A percentile compares a stretch with the other conserved stretches of the same genome.
Evolutionary conservation across 495 filamentous ascomycete genomes (phyloP).

Genomic region (Daldinia vernicosa): DNA sequence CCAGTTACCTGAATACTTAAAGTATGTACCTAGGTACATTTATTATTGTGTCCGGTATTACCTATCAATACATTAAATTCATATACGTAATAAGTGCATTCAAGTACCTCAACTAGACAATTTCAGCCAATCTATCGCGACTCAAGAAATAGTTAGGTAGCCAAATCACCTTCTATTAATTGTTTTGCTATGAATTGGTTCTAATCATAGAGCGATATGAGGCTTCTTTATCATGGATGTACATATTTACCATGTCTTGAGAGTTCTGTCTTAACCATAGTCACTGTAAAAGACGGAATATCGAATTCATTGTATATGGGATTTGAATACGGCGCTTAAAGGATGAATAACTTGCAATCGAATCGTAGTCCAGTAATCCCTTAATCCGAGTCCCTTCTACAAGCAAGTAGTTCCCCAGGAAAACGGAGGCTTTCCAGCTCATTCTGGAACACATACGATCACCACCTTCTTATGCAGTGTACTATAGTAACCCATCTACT

Average conservation of each 20-base stretch:
- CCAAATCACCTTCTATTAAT: no score
- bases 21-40: background rate
- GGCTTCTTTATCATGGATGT: no score
- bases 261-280: background rate
- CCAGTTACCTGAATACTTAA: background rate
- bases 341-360: background rate
- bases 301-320: background rate
- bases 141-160: no score
- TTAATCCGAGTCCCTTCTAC: background rate
- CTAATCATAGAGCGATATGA: no score
- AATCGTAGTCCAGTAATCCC: background rate
- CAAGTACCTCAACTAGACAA: no score
- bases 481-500: background rate
- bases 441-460: background rate
- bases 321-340: background rate
- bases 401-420: background rate
- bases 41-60: no score
- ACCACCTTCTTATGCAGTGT: background rate
- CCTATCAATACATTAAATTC: no score
- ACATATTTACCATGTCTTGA: background rate
- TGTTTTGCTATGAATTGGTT: no score
- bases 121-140: no score
- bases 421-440: background rate
- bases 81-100: no score
- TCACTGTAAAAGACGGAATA: background rate